Percentiles rank a stretch among this genome's conserved stretches.
phyloP scores from a whole-genome alignment of 148 eudicot genomes.

The Cornus controversa region DNA sequence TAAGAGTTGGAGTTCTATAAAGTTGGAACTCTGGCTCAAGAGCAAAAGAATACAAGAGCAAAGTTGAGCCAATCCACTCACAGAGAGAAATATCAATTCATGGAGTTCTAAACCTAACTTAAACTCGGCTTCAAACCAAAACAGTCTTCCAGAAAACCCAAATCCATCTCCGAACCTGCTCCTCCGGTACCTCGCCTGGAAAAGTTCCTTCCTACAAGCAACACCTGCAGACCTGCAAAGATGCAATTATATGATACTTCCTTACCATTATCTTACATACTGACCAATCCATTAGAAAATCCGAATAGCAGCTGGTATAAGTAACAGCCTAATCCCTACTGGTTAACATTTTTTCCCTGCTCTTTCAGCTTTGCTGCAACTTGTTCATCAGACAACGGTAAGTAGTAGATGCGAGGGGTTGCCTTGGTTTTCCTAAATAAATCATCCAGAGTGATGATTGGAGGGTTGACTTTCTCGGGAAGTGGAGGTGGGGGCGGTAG shows the following conservation, averaged over 20 bases:
- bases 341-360: constrained; percentile 43
- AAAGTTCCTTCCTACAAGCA: constrained; percentile 24
- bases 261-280: constrained; percentile 26
- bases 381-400: constrained; percentile 82
- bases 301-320: constrained; percentile 25
- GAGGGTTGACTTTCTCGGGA: constrained; percentile 61
- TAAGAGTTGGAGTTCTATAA: background rate
- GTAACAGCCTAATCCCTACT: constrained; percentile 33
- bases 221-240: constrained; percentile 68
- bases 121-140: constrained; percentile 14
- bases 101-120: constrained; percentile 2
- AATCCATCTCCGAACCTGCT: constrained; percentile 20
- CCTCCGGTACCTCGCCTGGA: constrained; percentile 14
- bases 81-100: background rate
- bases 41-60: background rate
- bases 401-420: constrained; percentile 84
- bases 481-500: constrained; percentile 61
- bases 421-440: constrained; percentile 89
- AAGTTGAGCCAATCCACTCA: background rate
- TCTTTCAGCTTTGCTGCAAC: constrained; percentile 54
- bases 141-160: background rate
- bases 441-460: constrained; percentile 86
- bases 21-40: background rate
- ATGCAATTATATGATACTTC: constrained; percentile 42
- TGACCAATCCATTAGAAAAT: constrained; percentile 26